Evolutionary conservation across 768 basidiomycete species (phyloP).

Genomic region (Boletus pseudo-olivaceus): DNA sequence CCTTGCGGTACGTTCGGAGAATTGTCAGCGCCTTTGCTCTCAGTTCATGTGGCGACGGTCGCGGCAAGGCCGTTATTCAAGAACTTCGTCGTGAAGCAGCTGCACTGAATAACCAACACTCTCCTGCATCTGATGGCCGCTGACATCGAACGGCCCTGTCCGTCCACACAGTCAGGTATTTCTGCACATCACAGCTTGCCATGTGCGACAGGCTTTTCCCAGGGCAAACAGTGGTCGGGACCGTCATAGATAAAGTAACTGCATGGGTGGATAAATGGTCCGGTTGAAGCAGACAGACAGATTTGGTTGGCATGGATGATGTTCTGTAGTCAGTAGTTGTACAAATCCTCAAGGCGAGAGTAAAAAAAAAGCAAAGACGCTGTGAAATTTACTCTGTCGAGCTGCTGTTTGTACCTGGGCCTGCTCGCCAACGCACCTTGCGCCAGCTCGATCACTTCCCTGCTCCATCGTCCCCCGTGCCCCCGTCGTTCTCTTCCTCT

Average conservation of each 20-base stretch:
- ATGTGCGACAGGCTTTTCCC: not conserved
- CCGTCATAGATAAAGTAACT: conserved; percentile 8
- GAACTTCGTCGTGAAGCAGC: conserved; percentile 74
- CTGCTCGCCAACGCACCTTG: conserved; percentile 2
- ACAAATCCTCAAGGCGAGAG: not conserved
- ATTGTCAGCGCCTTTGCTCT: not conserved
- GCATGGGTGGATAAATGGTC: conserved; percentile 4
- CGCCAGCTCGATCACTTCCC: not conserved
- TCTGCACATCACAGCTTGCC: not conserved
- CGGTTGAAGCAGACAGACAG: conserved; percentile 12
- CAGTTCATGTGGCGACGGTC: conserved; percentile 4
- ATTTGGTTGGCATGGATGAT: conserved; percentile 17
- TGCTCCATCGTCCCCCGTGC: not conserved
- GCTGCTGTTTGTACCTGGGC: not conserved
- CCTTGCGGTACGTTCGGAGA: conserved; percentile 61
- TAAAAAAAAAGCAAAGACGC: not conserved
- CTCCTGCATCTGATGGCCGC: conserved; percentile 23
- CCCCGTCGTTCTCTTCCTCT: not conserved
- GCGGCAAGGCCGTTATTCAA: conserved; percentile 75
- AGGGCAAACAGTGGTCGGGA: not conserved
- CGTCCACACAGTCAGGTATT: not conserved
- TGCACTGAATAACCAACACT: conserved; percentile 30
- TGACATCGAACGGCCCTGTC: conserved; percentile 1
- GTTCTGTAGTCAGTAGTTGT: conserved; percentile 18
- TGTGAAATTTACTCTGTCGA: conserved; percentile 13